Evolutionary conservation across 768 basidiomycete genomes (phyloP).

Genomic region (Gymnopilus dilepis): DNA sequence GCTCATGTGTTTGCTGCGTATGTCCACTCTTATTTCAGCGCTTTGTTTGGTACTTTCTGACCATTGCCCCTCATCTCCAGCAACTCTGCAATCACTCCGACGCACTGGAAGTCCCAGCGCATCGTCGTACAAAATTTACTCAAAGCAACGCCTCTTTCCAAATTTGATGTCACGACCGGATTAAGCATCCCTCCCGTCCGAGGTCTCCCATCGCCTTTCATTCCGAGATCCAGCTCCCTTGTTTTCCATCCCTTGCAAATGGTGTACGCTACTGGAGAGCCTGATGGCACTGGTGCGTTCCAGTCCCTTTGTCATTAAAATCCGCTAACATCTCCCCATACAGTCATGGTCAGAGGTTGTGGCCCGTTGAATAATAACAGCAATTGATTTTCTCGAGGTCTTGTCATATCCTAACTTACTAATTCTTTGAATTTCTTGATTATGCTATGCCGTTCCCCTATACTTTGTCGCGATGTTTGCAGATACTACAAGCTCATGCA

Average conservation of each 20-base stretch:
- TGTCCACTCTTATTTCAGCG: conserved; percentile 34
- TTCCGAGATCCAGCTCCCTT: conserved; percentile 66
- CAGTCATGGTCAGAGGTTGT: conserved; percentile 62
- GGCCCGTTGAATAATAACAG: conserved; percentile 39
- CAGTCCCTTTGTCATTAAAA: no score
- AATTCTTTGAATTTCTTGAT: not conserved
- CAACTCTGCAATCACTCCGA: conserved; percentile 62
- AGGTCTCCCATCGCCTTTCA: conserved; percentile 58
- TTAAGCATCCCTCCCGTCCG: conserved; percentile 61
- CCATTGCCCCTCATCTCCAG: conserved; percentile 35
- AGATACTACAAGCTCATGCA: not conserved
- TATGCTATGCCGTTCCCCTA: not conserved
- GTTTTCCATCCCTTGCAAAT: conserved; percentile 88
- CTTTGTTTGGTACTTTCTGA: not conserved
- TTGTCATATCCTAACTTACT: not conserved
- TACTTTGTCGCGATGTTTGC: not conserved
- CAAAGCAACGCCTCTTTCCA: conserved; percentile 43
- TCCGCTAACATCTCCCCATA: not conserved
- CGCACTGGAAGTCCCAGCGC: conserved; percentile 71
- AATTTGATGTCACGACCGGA: conserved; percentile 57
- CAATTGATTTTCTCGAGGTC: not conserved
- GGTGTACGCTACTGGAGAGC: conserved; percentile 75
- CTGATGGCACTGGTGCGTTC: conserved; percentile 66
- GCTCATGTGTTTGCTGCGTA: conserved; percentile 87
- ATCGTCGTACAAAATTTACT: conserved; percentile 64